These are phyloP conservation scores for Ceratocystis lukuohia DNA, from an alignment of 2,329 filamentous ascomycete genomes.

Conservation along the genomic window DNA sequence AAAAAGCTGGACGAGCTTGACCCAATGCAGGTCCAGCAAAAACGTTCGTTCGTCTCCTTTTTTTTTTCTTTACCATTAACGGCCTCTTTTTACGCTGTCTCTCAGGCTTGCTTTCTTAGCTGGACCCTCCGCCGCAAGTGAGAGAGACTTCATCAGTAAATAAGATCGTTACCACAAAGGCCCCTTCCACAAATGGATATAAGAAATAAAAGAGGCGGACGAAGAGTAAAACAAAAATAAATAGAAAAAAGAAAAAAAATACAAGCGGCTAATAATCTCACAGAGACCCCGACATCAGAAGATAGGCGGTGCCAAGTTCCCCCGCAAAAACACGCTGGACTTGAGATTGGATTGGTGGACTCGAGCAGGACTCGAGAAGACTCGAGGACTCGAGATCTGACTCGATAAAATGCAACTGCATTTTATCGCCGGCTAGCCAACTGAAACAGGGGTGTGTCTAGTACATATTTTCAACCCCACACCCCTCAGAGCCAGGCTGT, in stretches of 20 bases:
- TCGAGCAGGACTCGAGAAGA: background rate
- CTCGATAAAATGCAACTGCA: background rate
- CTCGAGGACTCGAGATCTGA: background rate
- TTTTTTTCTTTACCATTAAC: too few relatives aligned
- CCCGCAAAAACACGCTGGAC: background rate
- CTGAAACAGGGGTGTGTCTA: background rate
- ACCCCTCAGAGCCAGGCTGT: background rate
- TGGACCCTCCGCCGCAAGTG: too few relatives aligned
- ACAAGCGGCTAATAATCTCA: background rate
- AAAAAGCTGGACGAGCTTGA: background rate
- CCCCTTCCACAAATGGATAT: too few relatives aligned
- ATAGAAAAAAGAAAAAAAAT: background rate
- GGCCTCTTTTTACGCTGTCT: too few relatives aligned
- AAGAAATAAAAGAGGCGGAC: too few relatives aligned
- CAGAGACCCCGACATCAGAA: background rate
- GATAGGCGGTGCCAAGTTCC: background rate
- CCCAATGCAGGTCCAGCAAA: background rate
- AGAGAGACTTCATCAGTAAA: too few relatives aligned
- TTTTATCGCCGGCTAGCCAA: background rate
- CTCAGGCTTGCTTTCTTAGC: too few relatives aligned
- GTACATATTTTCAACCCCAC: background rate
- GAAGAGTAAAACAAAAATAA: background rate
- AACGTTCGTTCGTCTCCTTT: too few relatives aligned
- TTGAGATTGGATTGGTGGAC: too few relatives aligned
- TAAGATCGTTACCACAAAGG: too few relatives aligned